A percentile compares a stretch with the other conserved stretches of the same genome.
phyloP scores from a whole-genome alignment of 768 basidiomycete genomes.

The Lactarius tabidus region DNA sequence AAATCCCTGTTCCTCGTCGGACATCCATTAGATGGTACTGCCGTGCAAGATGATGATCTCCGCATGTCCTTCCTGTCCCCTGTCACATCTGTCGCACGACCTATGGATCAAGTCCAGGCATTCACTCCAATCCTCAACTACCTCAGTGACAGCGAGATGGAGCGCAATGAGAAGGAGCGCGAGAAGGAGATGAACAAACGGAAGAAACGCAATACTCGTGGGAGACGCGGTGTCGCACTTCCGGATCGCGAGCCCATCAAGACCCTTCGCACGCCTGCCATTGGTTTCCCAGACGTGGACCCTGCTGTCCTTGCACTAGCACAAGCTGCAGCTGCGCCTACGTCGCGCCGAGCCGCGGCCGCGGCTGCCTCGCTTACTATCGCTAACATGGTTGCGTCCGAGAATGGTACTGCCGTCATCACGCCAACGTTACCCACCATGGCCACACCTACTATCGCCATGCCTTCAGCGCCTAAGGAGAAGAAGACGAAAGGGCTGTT shows the following conservation, averaged over 20 bases:
- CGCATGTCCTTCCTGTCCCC: conserved; percentile 84
- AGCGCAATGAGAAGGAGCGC: conserved; percentile 84
- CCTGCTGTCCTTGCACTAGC: conserved; percentile 64
- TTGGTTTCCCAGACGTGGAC: conserved; percentile 79
- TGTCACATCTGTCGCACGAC: conserved; percentile 64
- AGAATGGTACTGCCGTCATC: conserved; percentile 67
- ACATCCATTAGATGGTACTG: conserved; percentile 74
- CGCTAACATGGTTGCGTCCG: conserved; percentile 88
- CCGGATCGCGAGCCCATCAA: conserved; percentile 92
- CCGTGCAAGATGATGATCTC: conserved; percentile 86
- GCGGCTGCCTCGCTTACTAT: conserved; percentile 81
- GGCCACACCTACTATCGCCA: conserved; percentile 34
- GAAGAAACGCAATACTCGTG: conserved; percentile 79
- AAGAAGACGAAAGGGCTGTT: conserved; percentile 69
- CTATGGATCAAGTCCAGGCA: conserved; percentile 69
- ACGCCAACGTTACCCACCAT: conserved; percentile 44
- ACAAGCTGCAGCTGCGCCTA: conserved; percentile 60
- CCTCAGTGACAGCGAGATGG: conserved; percentile 85
- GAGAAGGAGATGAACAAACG: conserved; percentile 90
- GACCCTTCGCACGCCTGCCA: conserved; percentile 86
- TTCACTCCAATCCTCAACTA: conserved; percentile 90
- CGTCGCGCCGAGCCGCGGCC: conserved; percentile 79
- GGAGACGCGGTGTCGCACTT: conserved; percentile 71
- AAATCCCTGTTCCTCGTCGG: conserved; percentile 90
- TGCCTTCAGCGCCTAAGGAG: conserved; percentile 49